A percentile compares a stretch with the other conserved stretches of the same genome.
Evolutionary conservation across 257 asterid species (phyloP).

Genomic region (Gentiana straminea): DNA sequence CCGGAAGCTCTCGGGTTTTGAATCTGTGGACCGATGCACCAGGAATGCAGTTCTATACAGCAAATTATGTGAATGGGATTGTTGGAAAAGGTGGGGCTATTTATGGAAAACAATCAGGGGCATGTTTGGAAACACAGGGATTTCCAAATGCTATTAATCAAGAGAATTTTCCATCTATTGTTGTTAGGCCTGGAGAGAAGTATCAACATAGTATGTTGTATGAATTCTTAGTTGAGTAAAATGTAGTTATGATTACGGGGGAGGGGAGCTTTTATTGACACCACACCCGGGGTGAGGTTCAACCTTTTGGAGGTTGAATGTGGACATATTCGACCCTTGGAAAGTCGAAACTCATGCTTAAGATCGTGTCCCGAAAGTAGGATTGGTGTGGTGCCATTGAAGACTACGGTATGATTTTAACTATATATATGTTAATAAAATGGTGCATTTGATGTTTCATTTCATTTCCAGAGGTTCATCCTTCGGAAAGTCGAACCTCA

Average conservation of each 20-base stretch:
- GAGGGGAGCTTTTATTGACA: conserved; percentile 1
- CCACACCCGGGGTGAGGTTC: neutral
- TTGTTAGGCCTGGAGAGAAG: conserved; percentile 75
- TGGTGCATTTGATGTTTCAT: too few species aligned
- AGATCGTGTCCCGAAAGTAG: too few species aligned
- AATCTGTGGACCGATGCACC: conserved; percentile 89
- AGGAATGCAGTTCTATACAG: conserved; percentile 95
- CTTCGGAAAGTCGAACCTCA: too few species aligned
- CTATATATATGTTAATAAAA: too few species aligned
- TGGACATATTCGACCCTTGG: too few species aligned
- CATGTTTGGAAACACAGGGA: conserved; percentile 91
- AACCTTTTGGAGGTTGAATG: neutral
- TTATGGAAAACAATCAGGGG: conserved; percentile 67
- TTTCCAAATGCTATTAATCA: conserved; percentile 86
- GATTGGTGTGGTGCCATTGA: too few species aligned
- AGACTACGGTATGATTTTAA: too few species aligned
- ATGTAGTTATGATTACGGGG: neutral
- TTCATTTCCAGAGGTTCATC: too few species aligned
- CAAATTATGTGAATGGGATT: conserved; percentile 63
- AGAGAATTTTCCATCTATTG: conserved; percentile 62
- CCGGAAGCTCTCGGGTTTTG: conserved; percentile 67
- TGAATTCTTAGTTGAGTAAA: conserved; percentile 62
- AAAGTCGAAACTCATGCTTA: too few species aligned
- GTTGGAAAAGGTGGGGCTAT: conserved; percentile 76
- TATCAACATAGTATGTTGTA: conserved; percentile 75